Percentiles rank a stretch among this genome's conserved stretches.
These are phyloP conservation scores for Solanum chacoense DNA, from an alignment of 305 asterid genomes.

Conservation along the genomic window DNA sequence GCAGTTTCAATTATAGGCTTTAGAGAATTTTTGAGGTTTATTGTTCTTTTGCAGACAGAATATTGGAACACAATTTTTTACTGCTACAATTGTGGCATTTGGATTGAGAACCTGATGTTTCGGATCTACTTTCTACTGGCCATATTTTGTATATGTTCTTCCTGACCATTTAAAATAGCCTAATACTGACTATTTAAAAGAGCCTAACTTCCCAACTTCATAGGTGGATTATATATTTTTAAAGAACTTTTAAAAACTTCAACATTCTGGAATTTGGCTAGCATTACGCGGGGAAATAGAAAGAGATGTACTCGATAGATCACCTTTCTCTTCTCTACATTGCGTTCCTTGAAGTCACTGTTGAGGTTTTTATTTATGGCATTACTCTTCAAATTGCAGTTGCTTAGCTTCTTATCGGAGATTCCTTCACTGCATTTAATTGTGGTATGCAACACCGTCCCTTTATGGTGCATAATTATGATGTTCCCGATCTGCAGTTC, in stretches of 20 bases:
- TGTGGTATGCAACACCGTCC: slow-evolving; percentile 49
- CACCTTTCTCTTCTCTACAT: background rate
- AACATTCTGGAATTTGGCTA: background rate
- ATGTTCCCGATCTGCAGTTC: background rate
- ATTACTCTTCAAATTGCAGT: slow-evolving; percentile 34
- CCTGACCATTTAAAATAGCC: background rate
- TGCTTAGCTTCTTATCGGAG: slow-evolving; percentile 69
- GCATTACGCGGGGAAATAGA: background rate
- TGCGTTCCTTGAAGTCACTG: background rate
- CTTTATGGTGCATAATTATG: slow-evolving; percentile 1
- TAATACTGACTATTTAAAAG: background rate
- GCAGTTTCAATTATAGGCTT: background rate
- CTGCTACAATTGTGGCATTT: background rate
- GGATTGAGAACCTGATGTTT: background rate
- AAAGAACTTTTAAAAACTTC: background rate
- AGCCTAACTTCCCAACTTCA: background rate
- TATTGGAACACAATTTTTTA: background rate
- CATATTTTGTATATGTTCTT: background rate
- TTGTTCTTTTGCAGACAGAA: background rate
- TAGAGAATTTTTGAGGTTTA: background rate
- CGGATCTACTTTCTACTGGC: background rate
- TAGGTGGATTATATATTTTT: background rate
- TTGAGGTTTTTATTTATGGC: background rate
- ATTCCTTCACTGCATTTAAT: slow-evolving; percentile 60
- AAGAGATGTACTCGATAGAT: background rate